Evolutionary conservation across 768 basidiomycete genomes (phyloP).

Genomic region (Sporobolomyces pararoseus): DNA sequence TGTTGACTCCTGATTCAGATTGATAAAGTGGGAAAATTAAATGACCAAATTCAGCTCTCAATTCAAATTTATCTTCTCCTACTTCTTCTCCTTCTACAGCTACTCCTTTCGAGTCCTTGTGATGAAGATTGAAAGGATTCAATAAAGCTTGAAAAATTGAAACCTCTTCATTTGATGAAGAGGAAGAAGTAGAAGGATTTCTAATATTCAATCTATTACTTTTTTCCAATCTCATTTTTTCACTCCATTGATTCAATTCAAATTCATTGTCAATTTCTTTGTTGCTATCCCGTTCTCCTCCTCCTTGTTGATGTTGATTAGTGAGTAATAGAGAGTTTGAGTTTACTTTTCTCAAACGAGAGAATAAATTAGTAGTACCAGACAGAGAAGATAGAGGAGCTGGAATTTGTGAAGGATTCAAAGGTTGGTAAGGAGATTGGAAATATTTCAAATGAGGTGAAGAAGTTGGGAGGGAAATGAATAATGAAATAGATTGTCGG

Average conservation of each 20-base stretch:
- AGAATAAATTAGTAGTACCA: background rate
- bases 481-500: constrained; percentile 7
- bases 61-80: background rate
- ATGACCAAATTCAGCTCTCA: constrained; percentile 32
- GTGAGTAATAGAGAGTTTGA: background rate
- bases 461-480: constrained; percentile 17
- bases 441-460: constrained; percentile 16
- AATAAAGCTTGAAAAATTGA: constrained; percentile 4
- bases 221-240: constrained; percentile 18
- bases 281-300: background rate
- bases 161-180: background rate
- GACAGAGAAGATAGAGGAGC: background rate
- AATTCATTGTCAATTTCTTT: background rate
- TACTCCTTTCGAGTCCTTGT: background rate
- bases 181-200: background rate
- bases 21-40: constrained; percentile 33
- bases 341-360: background rate
- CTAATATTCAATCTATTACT: background rate
- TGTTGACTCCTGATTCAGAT: background rate
- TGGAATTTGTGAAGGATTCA: background rate
- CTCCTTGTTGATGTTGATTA: no score
- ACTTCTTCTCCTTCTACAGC: background rate
- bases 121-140: background rate
- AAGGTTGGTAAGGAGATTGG: constrained; percentile 14
- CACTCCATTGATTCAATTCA: constrained; percentile 12